These are phyloP conservation scores for Alternaria gaisen DNA, from an alignment of 2,329 filamentous ascomycete genomes.

Conservation along the genomic window DNA sequence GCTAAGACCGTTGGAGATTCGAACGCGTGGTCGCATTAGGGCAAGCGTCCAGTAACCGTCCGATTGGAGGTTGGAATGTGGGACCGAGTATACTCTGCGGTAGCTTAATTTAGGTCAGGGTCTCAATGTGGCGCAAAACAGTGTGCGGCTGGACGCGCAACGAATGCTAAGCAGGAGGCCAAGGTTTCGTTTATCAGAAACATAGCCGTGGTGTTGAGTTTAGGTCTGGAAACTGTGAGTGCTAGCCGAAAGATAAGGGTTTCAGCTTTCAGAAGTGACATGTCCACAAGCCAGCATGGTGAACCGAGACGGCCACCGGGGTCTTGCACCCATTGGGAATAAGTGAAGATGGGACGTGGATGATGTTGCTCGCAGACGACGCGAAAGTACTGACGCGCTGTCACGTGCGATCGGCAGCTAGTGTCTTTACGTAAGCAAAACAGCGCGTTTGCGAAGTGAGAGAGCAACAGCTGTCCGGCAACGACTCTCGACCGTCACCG, in stretches of 20 bases:
- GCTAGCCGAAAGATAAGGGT: not conserved
- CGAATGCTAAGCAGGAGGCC: not conserved
- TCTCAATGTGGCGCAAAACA: no score
- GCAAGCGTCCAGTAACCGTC: no score
- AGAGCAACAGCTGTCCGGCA: constrained; percentile 10
- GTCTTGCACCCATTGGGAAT: not conserved
- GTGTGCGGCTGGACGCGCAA: not conserved
- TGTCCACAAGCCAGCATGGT: not conserved
- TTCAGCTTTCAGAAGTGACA: not conserved
- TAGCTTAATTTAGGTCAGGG: not conserved
- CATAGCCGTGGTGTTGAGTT: not conserved
- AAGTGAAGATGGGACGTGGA: not conserved
- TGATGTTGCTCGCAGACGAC: not conserved
- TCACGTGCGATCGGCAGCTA: constrained; percentile 13
- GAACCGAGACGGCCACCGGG: not conserved
- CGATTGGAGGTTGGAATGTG: no score
- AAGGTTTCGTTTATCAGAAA: not conserved
- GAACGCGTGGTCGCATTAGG: not conserved
- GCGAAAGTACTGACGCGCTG: constrained; percentile 5
- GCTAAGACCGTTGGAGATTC: not conserved
- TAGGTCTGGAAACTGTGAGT: not conserved
- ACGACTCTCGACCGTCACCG: constrained; percentile 4
- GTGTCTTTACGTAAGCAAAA: constrained; percentile 12
- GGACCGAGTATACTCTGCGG: not conserved
- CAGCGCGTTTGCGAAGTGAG: constrained; percentile 21